Conservation (phyloP, 2,329 filamentous ascomycete species). For the Purpureocillium takamizusanense region DNA sequence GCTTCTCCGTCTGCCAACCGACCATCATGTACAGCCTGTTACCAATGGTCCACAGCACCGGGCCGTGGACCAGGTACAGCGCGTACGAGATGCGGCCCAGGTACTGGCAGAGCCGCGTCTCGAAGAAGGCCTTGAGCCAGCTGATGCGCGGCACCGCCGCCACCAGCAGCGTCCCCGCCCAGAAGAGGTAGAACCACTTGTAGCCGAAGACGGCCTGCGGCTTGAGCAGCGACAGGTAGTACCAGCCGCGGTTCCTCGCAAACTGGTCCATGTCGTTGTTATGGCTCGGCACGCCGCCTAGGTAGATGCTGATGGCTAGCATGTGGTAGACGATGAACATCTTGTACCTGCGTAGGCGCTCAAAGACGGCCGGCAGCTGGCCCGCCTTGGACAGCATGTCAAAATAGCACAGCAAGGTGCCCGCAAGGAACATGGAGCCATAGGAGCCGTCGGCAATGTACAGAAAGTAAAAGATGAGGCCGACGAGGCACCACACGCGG, state of each 20-base stretch:
- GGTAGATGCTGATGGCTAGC: constrained; percentile 41
- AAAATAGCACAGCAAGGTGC: constrained; percentile 54
- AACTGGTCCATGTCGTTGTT: constrained; percentile 39
- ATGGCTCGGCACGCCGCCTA: constrained; percentile 52
- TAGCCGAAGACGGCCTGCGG: constrained; percentile 56
- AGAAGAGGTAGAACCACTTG: constrained; percentile 62
- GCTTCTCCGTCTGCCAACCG: constrained; percentile 42
- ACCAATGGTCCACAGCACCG: constrained; percentile 48
- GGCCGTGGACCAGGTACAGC: constrained; percentile 57
- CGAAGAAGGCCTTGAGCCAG: constrained; percentile 50
- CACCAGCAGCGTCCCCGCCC: constrained; percentile 48
- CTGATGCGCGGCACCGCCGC: constrained; percentile 46
- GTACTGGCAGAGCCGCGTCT: constrained; percentile 48
- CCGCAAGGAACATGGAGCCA: constrained; percentile 49
- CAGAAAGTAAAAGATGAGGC: constrained; percentile 54
- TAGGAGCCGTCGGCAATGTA: constrained; percentile 59
- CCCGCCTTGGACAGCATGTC: constrained; percentile 42
- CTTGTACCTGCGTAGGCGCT: constrained; percentile 36
- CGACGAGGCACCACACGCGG: constrained; percentile 43
- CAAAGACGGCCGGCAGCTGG: constrained; percentile 41
- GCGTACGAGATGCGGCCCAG: constrained; percentile 54
- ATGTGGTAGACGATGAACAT: constrained; percentile 41
- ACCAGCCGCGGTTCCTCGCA: constrained; percentile 48
- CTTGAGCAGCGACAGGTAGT: constrained; percentile 50
- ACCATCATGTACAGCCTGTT: constrained; percentile 55